Base-by-base conservation (phyloP, 306 rosid genomes). In the Rosa lucieae region DNA sequence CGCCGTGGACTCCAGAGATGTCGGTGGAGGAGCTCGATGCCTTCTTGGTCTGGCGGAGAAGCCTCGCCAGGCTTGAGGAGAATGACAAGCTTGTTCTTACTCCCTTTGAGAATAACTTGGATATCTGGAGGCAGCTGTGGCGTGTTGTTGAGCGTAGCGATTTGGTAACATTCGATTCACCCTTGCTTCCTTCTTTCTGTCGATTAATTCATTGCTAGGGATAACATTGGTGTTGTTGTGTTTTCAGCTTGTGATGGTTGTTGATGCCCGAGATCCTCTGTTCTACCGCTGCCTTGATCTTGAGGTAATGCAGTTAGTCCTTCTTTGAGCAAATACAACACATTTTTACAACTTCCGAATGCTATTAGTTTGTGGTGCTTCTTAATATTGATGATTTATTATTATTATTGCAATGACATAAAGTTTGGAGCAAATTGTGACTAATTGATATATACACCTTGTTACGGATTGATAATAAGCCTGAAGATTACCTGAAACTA, bases 101-200 rank as follows among this genome's bases (percentile, higher is more conserved):
- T 18, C 99, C 99, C 6, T 95, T 95, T 88, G 99, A 95, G 89
- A 95, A 95, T 88, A 95, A 95, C 84, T 90, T 95, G 73, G 99
- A 93, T 66, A 93, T 95, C 70, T 95, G 99, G 99, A 90, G 99
- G 87, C 99, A 95, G 86, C 96, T 95, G 18, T 95, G 99, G 99
- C 97, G 99, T 80, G 99, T 95, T 61, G 89, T 95, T 42, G 99
- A 95, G 58, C 98, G 99, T 26, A 91, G 98, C 79, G 98, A 95
- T 83, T 87, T 95, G 98, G 99, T 95, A 80, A 84, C 12, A 42
- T 74, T 65, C 1, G 8, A 11, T 5, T 0, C 0, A 51, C 1
- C 42, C 18, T 44, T 5, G 46, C 18, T 39, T 44, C 6, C n/a
- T n/a, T n/a, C 3, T 7, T 42, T 63, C 9, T 58, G 4, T 74